phyloP scores from a whole-genome alignment of 768 basidiomycete genomes.

The Pleurotus eryngii region DNA sequence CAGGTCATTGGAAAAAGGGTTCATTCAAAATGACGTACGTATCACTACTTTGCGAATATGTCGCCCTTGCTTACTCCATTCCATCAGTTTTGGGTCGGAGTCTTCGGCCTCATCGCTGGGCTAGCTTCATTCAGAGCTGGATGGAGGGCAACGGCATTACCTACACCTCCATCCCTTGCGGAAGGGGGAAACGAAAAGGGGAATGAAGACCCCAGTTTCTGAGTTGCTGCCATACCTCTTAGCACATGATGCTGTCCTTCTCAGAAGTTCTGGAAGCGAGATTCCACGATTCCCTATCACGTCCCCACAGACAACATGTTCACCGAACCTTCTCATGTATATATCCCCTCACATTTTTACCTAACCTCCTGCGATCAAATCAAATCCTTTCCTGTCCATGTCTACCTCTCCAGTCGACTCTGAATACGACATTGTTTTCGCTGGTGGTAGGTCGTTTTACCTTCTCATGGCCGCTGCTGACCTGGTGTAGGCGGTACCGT shows the following conservation, averaged over 20 bases:
- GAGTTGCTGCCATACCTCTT: too few relatives aligned
- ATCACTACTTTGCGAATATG: neutral
- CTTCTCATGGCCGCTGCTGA: neutral
- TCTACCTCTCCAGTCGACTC: neutral
- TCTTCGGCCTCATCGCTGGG: constrained; percentile 46
- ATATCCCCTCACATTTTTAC: too few relatives aligned
- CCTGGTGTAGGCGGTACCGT: constrained; percentile 41
- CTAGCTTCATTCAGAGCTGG: constrained; percentile 63
- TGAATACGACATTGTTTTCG: constrained; percentile 50
- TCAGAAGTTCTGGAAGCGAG: too few relatives aligned
- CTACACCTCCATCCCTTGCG: too few relatives aligned
- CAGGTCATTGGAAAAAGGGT: constrained; percentile 69
- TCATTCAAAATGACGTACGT: constrained; percentile 63
- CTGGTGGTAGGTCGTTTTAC: constrained; percentile 40
- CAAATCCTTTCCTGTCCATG: too few relatives aligned
- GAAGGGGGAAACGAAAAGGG: too few relatives aligned
- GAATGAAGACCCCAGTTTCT: too few relatives aligned
- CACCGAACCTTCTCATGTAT: too few relatives aligned
- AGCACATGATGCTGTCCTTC: too few relatives aligned
- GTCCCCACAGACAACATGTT: too few relatives aligned
- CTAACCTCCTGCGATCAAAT: too few relatives aligned
- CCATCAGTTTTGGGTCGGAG: constrained; percentile 37
- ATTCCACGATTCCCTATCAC: too few relatives aligned
- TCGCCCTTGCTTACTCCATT: neutral
- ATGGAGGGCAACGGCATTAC: constrained; percentile 67